Evolutionary conservation across 345 rosid species (phyloP).

Genomic region (Mangifera indica): DNA sequence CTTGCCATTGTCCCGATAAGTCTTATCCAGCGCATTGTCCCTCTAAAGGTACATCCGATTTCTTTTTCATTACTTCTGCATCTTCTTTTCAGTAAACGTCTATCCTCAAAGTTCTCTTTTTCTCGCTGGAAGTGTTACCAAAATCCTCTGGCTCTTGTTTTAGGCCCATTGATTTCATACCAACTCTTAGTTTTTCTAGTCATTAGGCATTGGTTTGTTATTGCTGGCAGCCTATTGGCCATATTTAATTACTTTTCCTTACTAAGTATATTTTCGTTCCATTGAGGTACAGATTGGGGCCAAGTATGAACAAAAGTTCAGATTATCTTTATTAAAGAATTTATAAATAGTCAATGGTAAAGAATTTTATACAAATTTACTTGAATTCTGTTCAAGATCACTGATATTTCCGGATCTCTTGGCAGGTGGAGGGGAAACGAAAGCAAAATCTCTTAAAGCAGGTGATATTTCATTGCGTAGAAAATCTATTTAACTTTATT

Average conservation of each 20-base stretch:
- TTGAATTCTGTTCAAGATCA: not conserved
- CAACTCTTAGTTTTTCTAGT: not conserved
- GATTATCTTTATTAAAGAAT: not conserved
- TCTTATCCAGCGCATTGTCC: not conserved
- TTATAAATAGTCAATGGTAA: no score
- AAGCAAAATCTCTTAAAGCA: not conserved
- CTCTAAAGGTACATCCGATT: not conserved
- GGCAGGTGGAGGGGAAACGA: conserved; percentile 24
- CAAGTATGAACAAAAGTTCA: not conserved
- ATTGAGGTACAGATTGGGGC: not conserved
- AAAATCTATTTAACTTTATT: not conserved
- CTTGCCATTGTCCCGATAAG: conserved; percentile 19
- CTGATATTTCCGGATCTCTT: conserved; percentile 24
- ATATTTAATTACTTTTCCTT: not conserved
- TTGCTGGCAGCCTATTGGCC: not conserved
- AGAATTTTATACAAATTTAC: no score
- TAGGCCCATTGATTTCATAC: no score
- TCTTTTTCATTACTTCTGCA: no score
- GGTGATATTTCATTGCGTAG: conserved; percentile 27
- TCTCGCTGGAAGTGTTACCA: no score
- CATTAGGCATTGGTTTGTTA: not conserved
- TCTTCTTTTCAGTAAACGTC: no score
- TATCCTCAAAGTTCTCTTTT: no score
- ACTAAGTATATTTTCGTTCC: no score
- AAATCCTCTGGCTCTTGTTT: no score